A percentile compares a stretch with the other conserved stretches of the same genome.
Evolutionary conservation across 768 basidiomycete genomes (phyloP).

Genomic region (Trametes sanguinea): DNA sequence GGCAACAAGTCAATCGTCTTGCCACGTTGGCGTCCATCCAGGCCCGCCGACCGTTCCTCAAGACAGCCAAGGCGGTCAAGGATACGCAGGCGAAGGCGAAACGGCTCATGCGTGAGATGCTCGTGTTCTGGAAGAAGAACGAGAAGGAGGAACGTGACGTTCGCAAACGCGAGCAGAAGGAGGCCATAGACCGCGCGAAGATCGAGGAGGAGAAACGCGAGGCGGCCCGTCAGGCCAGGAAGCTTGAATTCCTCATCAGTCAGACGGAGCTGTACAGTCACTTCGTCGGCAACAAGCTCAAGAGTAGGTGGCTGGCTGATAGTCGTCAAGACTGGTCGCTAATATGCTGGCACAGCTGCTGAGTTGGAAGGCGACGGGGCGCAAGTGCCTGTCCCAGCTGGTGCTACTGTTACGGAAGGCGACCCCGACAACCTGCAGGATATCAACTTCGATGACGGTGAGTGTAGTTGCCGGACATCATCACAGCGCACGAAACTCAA

Average conservation of each 20-base stretch:
- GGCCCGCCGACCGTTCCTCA: slow-evolving; percentile 72
- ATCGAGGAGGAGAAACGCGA: slow-evolving; percentile 93
- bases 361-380: slow-evolving; percentile 69
- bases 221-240: slow-evolving; percentile 89
- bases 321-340: slow-evolving; percentile 14
- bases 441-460: slow-evolving; percentile 92
- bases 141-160: slow-evolving; percentile 95
- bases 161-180: slow-evolving; percentile 92
- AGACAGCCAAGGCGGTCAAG: slow-evolving; percentile 76
- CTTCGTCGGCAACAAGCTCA: slow-evolving; percentile 96
- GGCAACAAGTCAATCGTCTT: slow-evolving; percentile 73
- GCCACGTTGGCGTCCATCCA: slow-evolving; percentile 75
- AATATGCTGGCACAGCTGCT: slow-evolving; percentile 49
- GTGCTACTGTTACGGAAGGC: slow-evolving; percentile 58
- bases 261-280: slow-evolving; percentile 99
- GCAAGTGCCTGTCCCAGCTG: slow-evolving; percentile 47
- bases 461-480: slow-evolving; percentile 23
- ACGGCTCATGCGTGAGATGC: slow-evolving; percentile 92
- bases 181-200: slow-evolving; percentile 84
- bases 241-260: slow-evolving; percentile 97
- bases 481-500: neutral
- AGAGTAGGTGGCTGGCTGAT: slow-evolving; percentile 56
- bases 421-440: slow-evolving; percentile 60
- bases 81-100: slow-evolving; percentile 85
- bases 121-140: slow-evolving; percentile 97